phyloP scores from a whole-genome alignment of 305 asterid species.

The Solanum hybrid region DNA sequence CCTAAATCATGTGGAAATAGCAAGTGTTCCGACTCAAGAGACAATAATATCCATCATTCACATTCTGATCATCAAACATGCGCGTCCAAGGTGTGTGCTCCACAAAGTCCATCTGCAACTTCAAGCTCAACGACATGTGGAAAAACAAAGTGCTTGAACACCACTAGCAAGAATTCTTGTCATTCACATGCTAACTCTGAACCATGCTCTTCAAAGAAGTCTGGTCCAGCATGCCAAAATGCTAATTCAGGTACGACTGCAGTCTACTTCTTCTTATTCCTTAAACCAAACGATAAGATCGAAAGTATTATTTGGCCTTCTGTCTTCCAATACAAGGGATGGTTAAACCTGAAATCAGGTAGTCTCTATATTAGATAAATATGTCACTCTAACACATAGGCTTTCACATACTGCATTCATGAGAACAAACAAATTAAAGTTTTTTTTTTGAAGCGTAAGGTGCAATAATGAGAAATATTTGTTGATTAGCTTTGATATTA shows the following conservation, averaged over 20 bases:
- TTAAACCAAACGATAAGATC: neutral
- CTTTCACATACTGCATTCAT: neutral
- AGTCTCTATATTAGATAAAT: neutral
- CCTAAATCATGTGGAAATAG: neutral
- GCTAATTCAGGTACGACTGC: neutral
- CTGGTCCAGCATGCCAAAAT: neutral
- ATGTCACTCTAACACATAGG: neutral
- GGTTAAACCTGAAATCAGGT: neutral
- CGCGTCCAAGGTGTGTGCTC: neutral
- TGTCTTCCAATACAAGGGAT: neutral
- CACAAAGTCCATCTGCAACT: neutral
- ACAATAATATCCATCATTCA: neutral
- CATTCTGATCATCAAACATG: neutral
- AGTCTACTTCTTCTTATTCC: neutral
- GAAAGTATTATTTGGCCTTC: neutral
- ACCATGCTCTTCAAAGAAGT: neutral
- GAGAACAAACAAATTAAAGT: neutral
- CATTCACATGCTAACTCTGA: slow-evolving; percentile 1
- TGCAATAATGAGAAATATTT: neutral
- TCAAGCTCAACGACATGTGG: neutral
- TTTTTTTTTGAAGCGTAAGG: neutral
- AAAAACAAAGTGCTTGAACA: neutral
- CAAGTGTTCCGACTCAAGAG: neutral
- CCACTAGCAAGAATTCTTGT: neutral
- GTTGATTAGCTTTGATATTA: neutral